Base-by-base conservation (phyloP, 345 rosid genomes). In the Euphorbia pulcherrima region DNA sequence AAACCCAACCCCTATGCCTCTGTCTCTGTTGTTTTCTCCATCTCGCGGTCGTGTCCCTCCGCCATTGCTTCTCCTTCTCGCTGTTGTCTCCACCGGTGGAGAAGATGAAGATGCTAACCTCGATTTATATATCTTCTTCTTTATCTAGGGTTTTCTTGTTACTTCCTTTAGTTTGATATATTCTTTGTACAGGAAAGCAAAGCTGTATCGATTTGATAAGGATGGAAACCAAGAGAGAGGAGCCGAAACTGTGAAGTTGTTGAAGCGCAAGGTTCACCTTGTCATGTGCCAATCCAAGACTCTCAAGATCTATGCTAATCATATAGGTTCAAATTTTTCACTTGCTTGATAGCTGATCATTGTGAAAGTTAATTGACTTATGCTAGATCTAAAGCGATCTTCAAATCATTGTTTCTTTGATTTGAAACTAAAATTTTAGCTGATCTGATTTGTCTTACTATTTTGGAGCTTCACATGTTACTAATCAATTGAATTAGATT, bases 271-370 rank as follows among this genome's bases (percentile, higher is more conserved):
- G 67, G 91, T 91, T 65, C 89, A 97, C 48, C 96, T 94, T 29
- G 91, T 94, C 64, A 88, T 92, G 96, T 59, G 97, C 92, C 74
- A 94, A 68, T 87, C 93, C 2, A 94, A 89, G 78, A 94, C 99
- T 47, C 86, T 94, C 70, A 94, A 92, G 90, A 92, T 94, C 93
- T 94, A 97, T 56, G 99, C 97, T 59, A 94, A 94, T 77, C 97
- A 94, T 84, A 75, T 87, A 1, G 87, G 97, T 88, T 24, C 20
- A 81, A 68, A 11, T 5, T n/a, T 21, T 62, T 35, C 8, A 28
- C 6, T 56, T 55, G n/a, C 26, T 23, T n/a, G 20, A 4, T 60
- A 18, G 8, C n/a, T 33, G 23, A 30, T 33, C 1, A 5, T 18
- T n/a, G n/a, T n/a, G n/a, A n/a, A n/a, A n/a, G n/a, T n/a, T n/a